Base-by-base conservation (phyloP, 495 filamentous ascomycete species). In the Aspergillus sparsus region DNA sequence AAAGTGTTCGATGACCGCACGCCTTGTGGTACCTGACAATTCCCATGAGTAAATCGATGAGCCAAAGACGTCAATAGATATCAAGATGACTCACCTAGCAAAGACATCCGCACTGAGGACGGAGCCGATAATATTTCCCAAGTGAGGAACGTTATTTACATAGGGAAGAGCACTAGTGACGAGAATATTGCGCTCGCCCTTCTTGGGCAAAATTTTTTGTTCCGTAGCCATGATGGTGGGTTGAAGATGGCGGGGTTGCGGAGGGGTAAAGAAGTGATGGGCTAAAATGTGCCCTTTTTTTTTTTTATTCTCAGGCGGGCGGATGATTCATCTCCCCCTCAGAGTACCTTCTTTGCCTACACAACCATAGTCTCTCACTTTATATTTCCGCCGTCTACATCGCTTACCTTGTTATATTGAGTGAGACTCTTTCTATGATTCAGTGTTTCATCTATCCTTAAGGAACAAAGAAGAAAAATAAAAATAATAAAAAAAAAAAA, bases 101-200 rank as follows among this genome's bases (percentile, higher is more conserved):
- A 91, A 95, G 68, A 88, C 87, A 74, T 93, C 89, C 39, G 89
- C 89, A 64, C 85, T 87, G 67, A 98, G 83, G 39, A 96, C 92
- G 63, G 87, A 91, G 57, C 94, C 94, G 55, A 97, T 83, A 56
- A 97, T 87, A 74, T 98, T 98, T 55, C 94, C 93, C 67, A 97
- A 80, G 75, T 97, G 93, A 53, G 93, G 94, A 9, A 95, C 90
- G 74, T 97, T 97, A 78, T 98, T 98, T 53, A 96, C 92, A 70
- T 97, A 98, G 44, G 91, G 89, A 36, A 92, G 67, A 44, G 89
- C 87, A 56, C 83, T 87, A 10, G 71, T 89, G 33, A 69, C 51
- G 42, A 89, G 62, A 49, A 67, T 60, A 56, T 67, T 67, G 44
- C 72, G 72, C 68, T 79, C 62, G 57, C 76, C 78, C 59, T 73